Base-by-base conservation (phyloP, 169 alveolate species). In the Toxoplasma gondii region DNA sequence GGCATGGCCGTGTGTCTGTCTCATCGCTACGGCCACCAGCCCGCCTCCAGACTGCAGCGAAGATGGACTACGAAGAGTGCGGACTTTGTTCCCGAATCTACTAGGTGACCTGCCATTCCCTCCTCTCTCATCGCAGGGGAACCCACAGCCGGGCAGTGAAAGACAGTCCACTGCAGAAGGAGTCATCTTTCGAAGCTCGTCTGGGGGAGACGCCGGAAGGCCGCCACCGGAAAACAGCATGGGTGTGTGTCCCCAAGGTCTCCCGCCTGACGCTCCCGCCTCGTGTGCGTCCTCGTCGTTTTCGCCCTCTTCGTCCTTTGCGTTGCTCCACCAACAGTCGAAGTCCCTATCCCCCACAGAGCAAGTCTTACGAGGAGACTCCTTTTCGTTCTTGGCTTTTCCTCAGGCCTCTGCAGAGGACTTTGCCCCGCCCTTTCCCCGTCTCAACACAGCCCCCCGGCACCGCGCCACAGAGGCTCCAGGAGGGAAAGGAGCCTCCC, bases 31-130 rank as follows among this genome's bases (percentile, higher is more conserved):
- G 19, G 53, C 90, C 36, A 43, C 90, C 12, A 82, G 12, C 24
- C 31, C 90, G 19, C 90, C 90, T 2, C 90, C 90, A 1, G 90
- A 82, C 67, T 82, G 90, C 90, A 82, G 90, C 38, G 90, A 24
- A 41, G 69, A 38, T 16, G 34, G 41, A 1, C 39, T 82, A n/a
- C 41, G 36, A 22, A 41, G 67, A 24, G 36, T 82, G 43, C 58
- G 36, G 41, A 17, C 86, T 17, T 27, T 78, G 39, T 78, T 78
- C 44, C 86, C 86, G 39, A 38, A 78, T n/a, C n/a, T 78, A 4
- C n/a, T 4, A 1, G 34, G n/a, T 16, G 34, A 64, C n/a, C n/a
- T 27, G 29, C 74, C 34, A 16, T 31, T 4, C 74, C 22, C 29
- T 64, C 74, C 34, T 64, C 74, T 64, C 74, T 4, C 34, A 16